These are phyloP conservation scores for Adansonia madagascariensis DNA, from an alignment of 441 rosid genomes.

Conservation along the genomic window DNA sequence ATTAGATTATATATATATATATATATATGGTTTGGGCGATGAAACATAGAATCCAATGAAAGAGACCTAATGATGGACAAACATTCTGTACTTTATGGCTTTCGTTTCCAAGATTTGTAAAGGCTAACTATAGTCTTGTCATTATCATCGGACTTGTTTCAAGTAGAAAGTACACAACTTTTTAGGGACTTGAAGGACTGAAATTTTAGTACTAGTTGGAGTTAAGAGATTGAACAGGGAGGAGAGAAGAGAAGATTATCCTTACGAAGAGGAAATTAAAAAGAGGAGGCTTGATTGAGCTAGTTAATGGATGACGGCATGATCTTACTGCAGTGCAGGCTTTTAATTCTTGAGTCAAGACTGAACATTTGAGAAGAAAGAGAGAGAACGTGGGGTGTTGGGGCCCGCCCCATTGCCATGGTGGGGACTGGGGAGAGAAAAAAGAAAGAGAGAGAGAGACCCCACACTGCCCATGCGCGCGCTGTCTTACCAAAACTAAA, in stretches of 20 bases:
- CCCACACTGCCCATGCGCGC: conserved; percentile 87
- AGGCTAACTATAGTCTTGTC: background rate
- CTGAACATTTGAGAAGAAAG: conserved; percentile 15
- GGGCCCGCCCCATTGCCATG: too few species aligned
- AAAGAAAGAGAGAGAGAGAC: conserved; percentile 24
- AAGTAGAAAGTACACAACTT: background rate
- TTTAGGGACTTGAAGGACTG: conserved; percentile 4
- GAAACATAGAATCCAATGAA: conserved; percentile 12
- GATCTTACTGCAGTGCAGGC: conserved; percentile 29
- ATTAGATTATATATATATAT: background rate
- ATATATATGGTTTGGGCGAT: background rate
- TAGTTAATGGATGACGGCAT: conserved; percentile 22
- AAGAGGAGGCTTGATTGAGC: background rate
- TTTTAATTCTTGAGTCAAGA: conserved; percentile 14
- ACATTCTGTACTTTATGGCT: background rate
- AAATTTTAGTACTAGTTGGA: background rate
- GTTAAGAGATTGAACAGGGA: background rate
- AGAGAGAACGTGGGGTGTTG: conserved; percentile 29
- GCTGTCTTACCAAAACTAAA: conserved; percentile 52
- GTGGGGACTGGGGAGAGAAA: too few species aligned
- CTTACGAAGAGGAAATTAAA: background rate
- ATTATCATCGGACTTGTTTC: conserved; percentile 2
- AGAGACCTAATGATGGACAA: background rate
- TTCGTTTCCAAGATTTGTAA: background rate
- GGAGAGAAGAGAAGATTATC: background rate